Conservation (phyloP, 768 basidiomycete species). For the Coprinopsis cinerea region DNA sequence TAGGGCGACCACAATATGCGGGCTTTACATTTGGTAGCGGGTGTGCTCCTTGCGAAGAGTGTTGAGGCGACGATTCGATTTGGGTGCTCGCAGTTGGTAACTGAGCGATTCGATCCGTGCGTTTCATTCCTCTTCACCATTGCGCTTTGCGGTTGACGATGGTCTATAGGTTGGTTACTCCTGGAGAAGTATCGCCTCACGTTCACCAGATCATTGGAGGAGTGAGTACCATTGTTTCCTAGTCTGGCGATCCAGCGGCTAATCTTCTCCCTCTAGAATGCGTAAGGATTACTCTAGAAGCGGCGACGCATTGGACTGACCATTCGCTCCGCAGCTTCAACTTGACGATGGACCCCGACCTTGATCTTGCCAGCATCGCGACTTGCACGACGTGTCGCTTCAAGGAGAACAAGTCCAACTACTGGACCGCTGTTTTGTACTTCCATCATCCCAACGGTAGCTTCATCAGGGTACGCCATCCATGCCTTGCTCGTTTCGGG, state of each 20-base stretch:
- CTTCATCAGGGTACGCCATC: conserved; percentile 3
- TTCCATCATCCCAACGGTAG: conserved; percentile 8
- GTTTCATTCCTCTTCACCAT: not conserved
- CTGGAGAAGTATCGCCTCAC: conserved; percentile 7
- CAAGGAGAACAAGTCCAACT: conserved; percentile 11
- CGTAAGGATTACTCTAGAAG: not conserved
- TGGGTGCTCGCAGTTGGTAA: conserved; percentile 11
- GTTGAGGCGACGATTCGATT: conserved; percentile 11
- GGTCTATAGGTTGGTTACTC: conserved; percentile 5
- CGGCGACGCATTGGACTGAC: not conserved
- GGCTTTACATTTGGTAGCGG: not conserved
- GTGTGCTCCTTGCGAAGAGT: not conserved
- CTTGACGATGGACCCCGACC: conserved; percentile 6
- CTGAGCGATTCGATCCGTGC: conserved; percentile 10
- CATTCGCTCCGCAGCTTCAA: conserved; percentile 4
- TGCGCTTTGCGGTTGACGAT: not conserved
- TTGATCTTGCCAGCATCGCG: conserved; percentile 5
- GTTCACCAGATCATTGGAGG: conserved; percentile 12
- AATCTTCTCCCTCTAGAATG: conserved; percentile 1
- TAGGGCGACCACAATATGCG: no score
- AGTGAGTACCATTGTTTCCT: not conserved
- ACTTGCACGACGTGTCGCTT: conserved; percentile 9
- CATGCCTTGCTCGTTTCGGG: not conserved
- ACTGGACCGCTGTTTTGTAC: conserved; percentile 11
- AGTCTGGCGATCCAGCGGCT: not conserved